Base-by-base conservation (phyloP, 2,329 filamentous ascomycete species). In the Xylariaceae sp. region DNA sequence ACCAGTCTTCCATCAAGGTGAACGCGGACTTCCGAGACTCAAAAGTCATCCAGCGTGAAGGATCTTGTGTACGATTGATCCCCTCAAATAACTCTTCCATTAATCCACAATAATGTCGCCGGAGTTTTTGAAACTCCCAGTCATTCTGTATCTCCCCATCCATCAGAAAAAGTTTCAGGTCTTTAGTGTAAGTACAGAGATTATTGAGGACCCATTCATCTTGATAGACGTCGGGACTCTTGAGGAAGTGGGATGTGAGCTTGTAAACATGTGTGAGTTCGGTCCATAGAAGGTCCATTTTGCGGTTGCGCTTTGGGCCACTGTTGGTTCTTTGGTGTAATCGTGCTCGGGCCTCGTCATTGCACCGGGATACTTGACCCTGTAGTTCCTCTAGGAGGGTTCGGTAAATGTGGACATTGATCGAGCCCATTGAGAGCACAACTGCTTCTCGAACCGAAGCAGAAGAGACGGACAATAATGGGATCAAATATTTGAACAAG, bases 1-100 rank as follows among this genome's bases (percentile, higher is more conserved):
- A 99, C 95, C 95, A 99, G 61, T 97, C 93, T 72, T 99, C 94
- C 92, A 99, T 97, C 41, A 99, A 76, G 0, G 92, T 87, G 68
- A 99, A 99, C 0, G 93, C 89, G 4, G 94, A 97, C 69, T 97
- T 96, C 33, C 95, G 82, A 10, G 92, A 91, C 70, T 99, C 94
- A 67, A 99, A 99, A 0, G 94, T 92, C 84, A 99, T 94, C 93
- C 94, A 99, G 26, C 91, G 83, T 4, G 91, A 87, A 1, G 92
- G 89, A 55, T 97, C 91, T 57, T 86, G 86, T 0, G 91, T 91
- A 45, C 87, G 83, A 63, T 93, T 94, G 64, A 97, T 91, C 5
- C 91, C 91, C 63, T 96, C 91, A 61, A 96, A 99, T 0, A 99
- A 77, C 54, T 92, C 90, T 68, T 99, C 93, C 73, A 97, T 87